A percentile compares a stretch with the other conserved stretches of the same genome.
These are phyloP conservation scores for Phytophthora citricola DNA, from an alignment of 352 stramenopile species.

Conservation along the genomic window DNA sequence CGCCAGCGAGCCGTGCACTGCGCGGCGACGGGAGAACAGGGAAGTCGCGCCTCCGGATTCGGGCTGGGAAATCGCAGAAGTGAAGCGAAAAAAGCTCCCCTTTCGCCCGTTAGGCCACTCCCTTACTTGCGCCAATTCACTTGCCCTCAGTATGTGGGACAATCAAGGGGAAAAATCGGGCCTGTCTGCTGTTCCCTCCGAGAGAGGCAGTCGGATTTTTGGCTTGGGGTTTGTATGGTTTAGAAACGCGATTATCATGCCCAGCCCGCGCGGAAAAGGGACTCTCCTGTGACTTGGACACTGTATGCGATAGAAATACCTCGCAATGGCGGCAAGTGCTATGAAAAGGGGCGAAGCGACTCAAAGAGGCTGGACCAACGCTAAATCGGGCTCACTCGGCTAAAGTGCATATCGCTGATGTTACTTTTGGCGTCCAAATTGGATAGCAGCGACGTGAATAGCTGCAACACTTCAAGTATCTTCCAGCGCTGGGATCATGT, in stretches of 20 bases:
- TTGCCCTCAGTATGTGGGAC: slow-evolving; percentile 13
- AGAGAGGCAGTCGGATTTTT: slow-evolving; percentile 42
- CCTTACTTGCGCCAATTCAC: slow-evolving; percentile 26
- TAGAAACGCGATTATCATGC: slow-evolving; percentile 20
- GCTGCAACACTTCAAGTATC: too few relatives aligned
- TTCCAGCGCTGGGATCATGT: too few relatives aligned
- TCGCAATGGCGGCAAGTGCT: too few relatives aligned
- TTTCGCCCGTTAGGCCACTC: slow-evolving; percentile 17
- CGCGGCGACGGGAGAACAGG: slow-evolving; percentile 2
- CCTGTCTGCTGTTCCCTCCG: slow-evolving; percentile 32
- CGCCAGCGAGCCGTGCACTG: slow-evolving; percentile 26
- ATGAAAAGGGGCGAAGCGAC: background rate
- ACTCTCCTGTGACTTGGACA: background rate
- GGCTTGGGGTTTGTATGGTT: slow-evolving; percentile 24
- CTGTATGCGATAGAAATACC: slow-evolving; percentile 11
- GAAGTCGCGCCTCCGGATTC: slow-evolving; percentile 22
- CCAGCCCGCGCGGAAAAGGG: too few relatives aligned
- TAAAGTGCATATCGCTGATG: background rate
- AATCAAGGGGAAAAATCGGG: slow-evolving; percentile 24
- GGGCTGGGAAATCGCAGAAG: slow-evolving; percentile 37
- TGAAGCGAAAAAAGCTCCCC: slow-evolving; percentile 35
- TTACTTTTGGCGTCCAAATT: too few relatives aligned
- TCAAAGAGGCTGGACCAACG: background rate
- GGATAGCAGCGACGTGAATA: too few relatives aligned
- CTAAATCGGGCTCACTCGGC: background rate